These are phyloP conservation scores for Agastache rugosa DNA, from an alignment of 257 asterid genomes.

Conservation along the genomic window DNA sequence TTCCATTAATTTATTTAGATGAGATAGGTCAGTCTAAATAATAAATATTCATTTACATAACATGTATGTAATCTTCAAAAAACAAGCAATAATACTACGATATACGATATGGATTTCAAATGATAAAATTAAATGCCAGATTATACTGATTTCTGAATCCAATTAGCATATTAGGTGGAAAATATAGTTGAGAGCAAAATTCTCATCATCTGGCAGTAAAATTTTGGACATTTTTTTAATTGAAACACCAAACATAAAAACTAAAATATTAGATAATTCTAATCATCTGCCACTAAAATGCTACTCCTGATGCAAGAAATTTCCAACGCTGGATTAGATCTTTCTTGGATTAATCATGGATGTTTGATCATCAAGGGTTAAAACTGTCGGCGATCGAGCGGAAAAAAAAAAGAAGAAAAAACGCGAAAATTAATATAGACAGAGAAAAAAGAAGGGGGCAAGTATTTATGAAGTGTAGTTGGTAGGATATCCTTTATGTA, in stretches of 20 bases:
- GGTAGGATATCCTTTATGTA: constrained; percentile 13
- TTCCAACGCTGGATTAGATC: background rate
- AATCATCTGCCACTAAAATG: background rate
- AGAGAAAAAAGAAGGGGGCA: background rate
- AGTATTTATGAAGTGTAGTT: background rate
- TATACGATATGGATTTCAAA: background rate
- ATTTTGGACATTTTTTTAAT: background rate
- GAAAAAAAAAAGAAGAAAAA: background rate
- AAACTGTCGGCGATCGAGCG: background rate
- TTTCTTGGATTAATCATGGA: background rate
- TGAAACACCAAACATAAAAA: background rate
- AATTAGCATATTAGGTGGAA: background rate
- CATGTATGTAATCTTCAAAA: too few species aligned
- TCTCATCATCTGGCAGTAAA: background rate
- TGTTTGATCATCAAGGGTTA: constrained; percentile 7
- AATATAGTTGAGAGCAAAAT: background rate
- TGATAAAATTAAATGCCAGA: too few species aligned
- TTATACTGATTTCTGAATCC: background rate
- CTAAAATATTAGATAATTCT: background rate
- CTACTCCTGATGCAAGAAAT: background rate
- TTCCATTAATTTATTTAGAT: too few species aligned
- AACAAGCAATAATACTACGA: too few species aligned
- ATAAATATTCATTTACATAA: too few species aligned
- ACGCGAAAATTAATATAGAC: background rate
- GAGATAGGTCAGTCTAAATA: too few species aligned